Percentiles rank a stretch among this genome's conserved stretches.
Conservation (phyloP, 75 land plant genomes). For the Chamaecyparis obtusa region DNA sequence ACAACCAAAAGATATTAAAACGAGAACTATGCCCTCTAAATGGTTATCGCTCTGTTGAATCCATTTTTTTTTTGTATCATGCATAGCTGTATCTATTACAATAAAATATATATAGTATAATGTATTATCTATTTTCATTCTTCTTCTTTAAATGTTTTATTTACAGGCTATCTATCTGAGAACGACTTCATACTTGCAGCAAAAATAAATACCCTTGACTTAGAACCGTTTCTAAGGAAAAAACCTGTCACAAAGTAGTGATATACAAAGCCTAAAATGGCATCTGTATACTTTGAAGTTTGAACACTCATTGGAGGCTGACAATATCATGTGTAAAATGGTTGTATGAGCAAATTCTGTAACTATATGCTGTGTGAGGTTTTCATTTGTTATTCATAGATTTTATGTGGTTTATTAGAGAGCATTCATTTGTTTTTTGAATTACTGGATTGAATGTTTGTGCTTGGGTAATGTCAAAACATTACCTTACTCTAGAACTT, state of each 20-base stretch:
- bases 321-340: background rate
- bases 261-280: background rate
- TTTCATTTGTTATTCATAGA: background rate
- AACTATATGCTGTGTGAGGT: background rate
- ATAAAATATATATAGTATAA: background rate
- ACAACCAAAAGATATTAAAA: background rate
- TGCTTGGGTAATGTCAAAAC: background rate
- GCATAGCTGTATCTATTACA: background rate
- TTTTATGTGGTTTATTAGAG: background rate
- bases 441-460: background rate
- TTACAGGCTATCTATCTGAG: conserved; percentile 90
- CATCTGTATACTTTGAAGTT: background rate
- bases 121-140: background rate
- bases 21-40: background rate
- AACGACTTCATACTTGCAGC: conserved; percentile 99
- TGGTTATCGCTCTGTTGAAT: background rate
- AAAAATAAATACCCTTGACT: conserved; percentile 70
- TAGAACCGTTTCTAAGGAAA: conserved; percentile 60
- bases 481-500: background rate
- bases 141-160: background rate
- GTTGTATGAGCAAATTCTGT: background rate
- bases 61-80: background rate
- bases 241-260: conserved; percentile 18
- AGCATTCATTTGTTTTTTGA: background rate
- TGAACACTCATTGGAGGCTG: background rate